A percentile compares a stretch with the other conserved stretches of the same genome.
phyloP scores from a whole-genome alignment of 1,284 basidiomycete genomes.

The Ganoderma sinense region DNA sequence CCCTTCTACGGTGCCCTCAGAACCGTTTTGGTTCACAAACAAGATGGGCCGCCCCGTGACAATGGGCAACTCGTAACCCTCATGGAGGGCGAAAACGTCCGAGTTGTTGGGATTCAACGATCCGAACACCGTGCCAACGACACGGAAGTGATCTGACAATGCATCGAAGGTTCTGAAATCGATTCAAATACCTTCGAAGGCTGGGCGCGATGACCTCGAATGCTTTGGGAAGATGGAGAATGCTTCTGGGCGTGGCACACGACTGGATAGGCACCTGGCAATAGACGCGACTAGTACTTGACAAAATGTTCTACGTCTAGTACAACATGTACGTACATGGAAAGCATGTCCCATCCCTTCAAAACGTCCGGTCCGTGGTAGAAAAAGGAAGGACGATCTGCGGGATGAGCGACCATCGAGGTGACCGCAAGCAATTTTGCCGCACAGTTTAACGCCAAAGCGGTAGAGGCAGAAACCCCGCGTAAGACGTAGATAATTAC shows the following conservation, averaged over 20 bases:
- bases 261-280: too few species aligned
- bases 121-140: too few species aligned
- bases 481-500: constrained; percentile 69
- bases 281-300: not conserved
- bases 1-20: too few species aligned
- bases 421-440: constrained; percentile 49
- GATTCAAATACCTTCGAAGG: too few species aligned
- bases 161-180: too few species aligned
- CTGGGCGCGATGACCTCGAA: not conserved
- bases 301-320: too few species aligned
- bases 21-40: too few species aligned
- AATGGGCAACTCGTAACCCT: too few species aligned
- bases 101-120: too few species aligned
- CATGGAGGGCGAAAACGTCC: too few species aligned
- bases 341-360: constrained; percentile 52
- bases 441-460: constrained; percentile 73
- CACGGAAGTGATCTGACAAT: too few species aligned
- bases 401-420: constrained; percentile 42
- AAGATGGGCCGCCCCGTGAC: too few species aligned
- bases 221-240: not conserved
- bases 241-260: not conserved
- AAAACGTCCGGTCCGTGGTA: constrained; percentile 59
- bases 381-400: constrained; percentile 57
- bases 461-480: constrained; percentile 46
- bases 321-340: not conserved